phyloP scores from a whole-genome alignment of 1,284 basidiomycete genomes.

The Moesziomyces sp. region DNA sequence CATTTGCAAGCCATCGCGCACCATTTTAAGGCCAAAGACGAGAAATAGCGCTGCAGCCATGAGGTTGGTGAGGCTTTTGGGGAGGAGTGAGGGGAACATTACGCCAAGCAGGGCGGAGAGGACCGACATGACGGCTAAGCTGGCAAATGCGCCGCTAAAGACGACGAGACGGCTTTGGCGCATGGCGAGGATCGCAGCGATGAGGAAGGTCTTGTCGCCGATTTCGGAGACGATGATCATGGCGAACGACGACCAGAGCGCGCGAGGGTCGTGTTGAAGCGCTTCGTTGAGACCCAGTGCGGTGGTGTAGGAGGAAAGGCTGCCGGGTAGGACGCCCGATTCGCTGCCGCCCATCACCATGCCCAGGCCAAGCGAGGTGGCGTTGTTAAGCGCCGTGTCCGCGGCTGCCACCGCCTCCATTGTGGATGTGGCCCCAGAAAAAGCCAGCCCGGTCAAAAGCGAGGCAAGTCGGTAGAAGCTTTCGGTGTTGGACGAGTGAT shows the following conservation, averaged over 20 bases:
- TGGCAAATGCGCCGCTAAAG: constrained; percentile 87
- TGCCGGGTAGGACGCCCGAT: not conserved
- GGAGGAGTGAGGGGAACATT: constrained; percentile 60
- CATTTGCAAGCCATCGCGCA: constrained; percentile 56
- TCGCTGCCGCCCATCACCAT: constrained; percentile 35
- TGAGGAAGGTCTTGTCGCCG: constrained; percentile 98
- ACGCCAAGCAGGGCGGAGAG: constrained; percentile 64
- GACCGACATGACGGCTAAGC: constrained; percentile 83
- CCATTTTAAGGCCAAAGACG: constrained; percentile 61
- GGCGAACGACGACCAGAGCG: constrained; percentile 43
- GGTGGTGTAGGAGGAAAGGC: not conserved
- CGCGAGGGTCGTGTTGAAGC: constrained; percentile 39
- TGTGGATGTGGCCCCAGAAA: too few relatives aligned
- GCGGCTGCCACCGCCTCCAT: constrained; percentile 8
- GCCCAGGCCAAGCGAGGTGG: constrained; percentile 7
- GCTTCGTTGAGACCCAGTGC: constrained; percentile 16
- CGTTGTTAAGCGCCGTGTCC: not conserved
- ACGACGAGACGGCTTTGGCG: constrained; percentile 86
- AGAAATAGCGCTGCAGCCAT: constrained; percentile 75
- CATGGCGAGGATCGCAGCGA: constrained; percentile 95
- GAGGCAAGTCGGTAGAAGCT: too few relatives aligned
- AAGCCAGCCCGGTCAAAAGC: too few relatives aligned
- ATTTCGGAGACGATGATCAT: constrained; percentile 68
- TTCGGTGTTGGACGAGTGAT: too few relatives aligned
- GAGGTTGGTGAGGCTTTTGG: constrained; percentile 76